These are phyloP conservation scores for Salvia splendens DNA, from an alignment of 257 asterid genomes.

Conservation along the genomic window DNA sequence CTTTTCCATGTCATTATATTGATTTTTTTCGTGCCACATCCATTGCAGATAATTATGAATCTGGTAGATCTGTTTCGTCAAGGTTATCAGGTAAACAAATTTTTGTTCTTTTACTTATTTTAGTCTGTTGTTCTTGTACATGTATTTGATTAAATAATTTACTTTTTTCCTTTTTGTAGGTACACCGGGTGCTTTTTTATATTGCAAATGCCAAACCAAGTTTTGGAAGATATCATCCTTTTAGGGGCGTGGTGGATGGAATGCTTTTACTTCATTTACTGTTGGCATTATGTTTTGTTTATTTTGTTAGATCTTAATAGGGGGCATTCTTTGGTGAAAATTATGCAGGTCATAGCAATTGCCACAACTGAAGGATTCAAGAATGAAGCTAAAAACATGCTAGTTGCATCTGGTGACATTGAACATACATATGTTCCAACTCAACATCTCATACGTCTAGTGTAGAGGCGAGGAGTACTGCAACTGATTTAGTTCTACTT, in stretches of 20 bases:
- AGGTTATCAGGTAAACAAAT: constrained; percentile 53
- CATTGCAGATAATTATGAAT: constrained; percentile 61
- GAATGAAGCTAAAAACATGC: constrained; percentile 87
- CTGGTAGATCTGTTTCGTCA: constrained; percentile 59
- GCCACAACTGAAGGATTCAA: constrained; percentile 91
- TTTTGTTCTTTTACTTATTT: constrained; percentile 19
- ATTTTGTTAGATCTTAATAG: constrained; percentile 25
- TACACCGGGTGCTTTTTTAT: constrained; percentile 88
- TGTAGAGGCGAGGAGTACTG: constrained; percentile 78
- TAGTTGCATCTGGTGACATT: constrained; percentile 97
- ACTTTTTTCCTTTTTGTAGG: constrained; percentile 41
- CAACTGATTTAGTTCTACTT: constrained; percentile 23
- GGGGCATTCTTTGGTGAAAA: constrained; percentile 20
- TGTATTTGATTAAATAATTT: constrained; percentile 9
- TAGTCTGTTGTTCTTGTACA: constrained; percentile 9
- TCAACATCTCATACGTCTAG: constrained; percentile 92
- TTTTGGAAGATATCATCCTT: constrained; percentile 98
- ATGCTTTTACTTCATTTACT: constrained; percentile 15
- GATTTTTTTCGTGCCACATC: constrained; percentile 30
- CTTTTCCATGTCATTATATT: constrained; percentile 10
- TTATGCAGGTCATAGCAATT: constrained; percentile 70
- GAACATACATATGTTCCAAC: constrained; percentile 98
- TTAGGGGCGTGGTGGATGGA: constrained; percentile 80
- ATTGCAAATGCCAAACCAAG: constrained; percentile 97
- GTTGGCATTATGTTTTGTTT: constrained; percentile 4